These are phyloP conservation scores for Solanum aculeatissimum DNA, from an alignment of 305 asterid species.

Conservation along the genomic window DNA sequence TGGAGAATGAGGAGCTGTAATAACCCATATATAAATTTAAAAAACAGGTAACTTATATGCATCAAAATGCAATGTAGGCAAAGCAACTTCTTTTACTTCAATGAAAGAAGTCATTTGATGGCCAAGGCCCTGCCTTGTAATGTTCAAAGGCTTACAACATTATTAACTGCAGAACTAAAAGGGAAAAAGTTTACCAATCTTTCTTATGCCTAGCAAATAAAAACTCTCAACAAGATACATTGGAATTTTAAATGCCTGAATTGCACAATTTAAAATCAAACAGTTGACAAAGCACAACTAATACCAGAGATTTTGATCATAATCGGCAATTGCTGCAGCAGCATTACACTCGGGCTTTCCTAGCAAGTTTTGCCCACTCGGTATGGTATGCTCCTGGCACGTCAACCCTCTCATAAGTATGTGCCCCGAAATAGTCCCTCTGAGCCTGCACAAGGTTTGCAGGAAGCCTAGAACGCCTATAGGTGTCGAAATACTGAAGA, in stretches of 20 bases:
- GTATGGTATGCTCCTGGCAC: slow-evolving; percentile 56
- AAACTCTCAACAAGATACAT: slow-evolving; percentile 19
- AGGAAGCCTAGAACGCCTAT: slow-evolving; percentile 75
- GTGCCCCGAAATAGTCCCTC: slow-evolving; percentile 93
- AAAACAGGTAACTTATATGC: neutral
- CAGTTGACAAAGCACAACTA: slow-evolving; percentile 1
- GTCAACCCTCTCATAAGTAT: slow-evolving; percentile 78
- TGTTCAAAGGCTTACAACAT: slow-evolving; percentile 18
- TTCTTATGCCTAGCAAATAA: slow-evolving; percentile 17
- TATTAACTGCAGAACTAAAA: slow-evolving; percentile 38
- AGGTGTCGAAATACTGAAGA: slow-evolving; percentile 78
- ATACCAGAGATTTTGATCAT: slow-evolving; percentile 14
- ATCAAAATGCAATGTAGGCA: neutral
- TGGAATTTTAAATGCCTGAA: slow-evolving; percentile 19
- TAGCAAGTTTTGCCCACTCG: slow-evolving; percentile 88
- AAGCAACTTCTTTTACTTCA: neutral
- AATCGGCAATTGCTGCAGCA: neutral
- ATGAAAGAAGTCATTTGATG: neutral
- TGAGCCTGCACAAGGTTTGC: slow-evolving; percentile 95
- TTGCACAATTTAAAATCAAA: slow-evolving; percentile 10
- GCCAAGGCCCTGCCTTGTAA: neutral
- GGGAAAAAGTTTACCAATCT: slow-evolving; percentile 18
- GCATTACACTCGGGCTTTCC: slow-evolving; percentile 33
- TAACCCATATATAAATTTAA: neutral
- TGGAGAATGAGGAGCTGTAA: neutral